Percentiles rank a stretch among this genome's conserved stretches.
Evolutionary conservation across 2,329 filamentous ascomycete species (phyloP).

Genomic region (Cladophialophora yegresii): DNA sequence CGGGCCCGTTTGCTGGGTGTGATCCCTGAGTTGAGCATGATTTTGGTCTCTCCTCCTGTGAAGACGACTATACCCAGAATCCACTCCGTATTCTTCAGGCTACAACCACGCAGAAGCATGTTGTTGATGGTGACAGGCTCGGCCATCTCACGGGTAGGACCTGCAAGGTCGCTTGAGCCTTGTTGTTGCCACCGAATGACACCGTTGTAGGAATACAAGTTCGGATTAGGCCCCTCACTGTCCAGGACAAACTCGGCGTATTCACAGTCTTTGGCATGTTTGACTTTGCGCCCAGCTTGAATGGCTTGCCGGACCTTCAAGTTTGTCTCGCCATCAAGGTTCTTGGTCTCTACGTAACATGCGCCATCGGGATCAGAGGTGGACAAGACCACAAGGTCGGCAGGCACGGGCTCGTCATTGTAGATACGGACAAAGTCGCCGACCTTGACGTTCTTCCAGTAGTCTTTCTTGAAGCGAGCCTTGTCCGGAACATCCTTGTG

Average conservation of each 20-base stretch:
- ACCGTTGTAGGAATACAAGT: conserved; percentile 92
- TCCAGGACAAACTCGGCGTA: conserved; percentile 82
- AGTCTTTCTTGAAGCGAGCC: conserved; percentile 86
- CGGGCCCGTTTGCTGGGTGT: conserved; percentile 92
- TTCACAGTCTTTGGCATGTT: conserved; percentile 90
- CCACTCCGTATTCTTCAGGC: conserved; percentile 95
- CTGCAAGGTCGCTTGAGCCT: conserved; percentile 63
- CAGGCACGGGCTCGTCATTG: conserved; percentile 92
- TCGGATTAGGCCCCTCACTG: conserved; percentile 87
- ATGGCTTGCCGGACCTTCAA: conserved; percentile 91
- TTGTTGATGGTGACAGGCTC: conserved; percentile 97
- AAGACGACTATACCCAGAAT: conserved; percentile 88
- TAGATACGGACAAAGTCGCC: conserved; percentile 96
- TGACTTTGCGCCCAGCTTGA: conserved; percentile 77
- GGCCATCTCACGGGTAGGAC: conserved; percentile 72
- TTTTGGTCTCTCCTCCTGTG: conserved; percentile 95
- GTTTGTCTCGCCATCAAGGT: conserved; percentile 96
- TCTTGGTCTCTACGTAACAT: conserved; percentile 98
- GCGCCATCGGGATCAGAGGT: conserved; percentile 92
- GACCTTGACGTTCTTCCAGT: conserved; percentile 93
- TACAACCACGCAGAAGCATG: conserved; percentile 86
- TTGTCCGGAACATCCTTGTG: conserved; percentile 65
- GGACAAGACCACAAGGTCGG: conserved; percentile 86
- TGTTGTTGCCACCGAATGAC: conserved; percentile 83
- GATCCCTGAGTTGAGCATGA: conserved; percentile 97